phyloP scores from a whole-genome alignment of 2,329 filamentous ascomycete genomes.

The Verticillium nubilum region DNA sequence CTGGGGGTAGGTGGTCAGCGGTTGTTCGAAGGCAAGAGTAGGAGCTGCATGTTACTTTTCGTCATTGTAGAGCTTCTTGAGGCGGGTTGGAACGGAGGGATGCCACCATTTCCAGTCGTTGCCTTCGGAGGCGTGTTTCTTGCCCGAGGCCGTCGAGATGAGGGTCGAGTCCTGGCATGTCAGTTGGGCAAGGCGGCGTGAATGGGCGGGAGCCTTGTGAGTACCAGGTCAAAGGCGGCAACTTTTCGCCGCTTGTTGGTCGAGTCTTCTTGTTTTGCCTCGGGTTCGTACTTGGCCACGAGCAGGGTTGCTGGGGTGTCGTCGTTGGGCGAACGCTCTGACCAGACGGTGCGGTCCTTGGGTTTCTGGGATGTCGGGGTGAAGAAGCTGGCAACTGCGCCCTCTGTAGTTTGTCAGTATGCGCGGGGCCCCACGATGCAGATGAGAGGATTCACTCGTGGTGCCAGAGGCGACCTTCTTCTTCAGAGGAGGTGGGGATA shows the following conservation, averaged over 20 bases:
- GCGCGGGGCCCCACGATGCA: neutral
- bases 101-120: constrained; percentile 97
- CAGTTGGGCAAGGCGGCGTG: neutral
- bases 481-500: constrained; percentile 50
- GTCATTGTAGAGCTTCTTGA: constrained; percentile 60
- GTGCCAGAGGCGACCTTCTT: constrained; percentile 46
- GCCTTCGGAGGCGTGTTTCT: constrained; percentile 64
- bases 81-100: constrained; percentile 55
- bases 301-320: constrained; percentile 56
- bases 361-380: constrained; percentile 80
- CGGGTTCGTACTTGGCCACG: constrained; percentile 63
- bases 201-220: constrained; percentile 7
- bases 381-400: constrained; percentile 78
- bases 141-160: constrained; percentile 74
- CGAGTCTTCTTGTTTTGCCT: constrained; percentile 22
- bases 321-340: constrained; percentile 51
- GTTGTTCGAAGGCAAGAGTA: neutral
- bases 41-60: constrained; percentile 49
- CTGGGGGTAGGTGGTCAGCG: constrained; percentile 30
- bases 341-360: constrained; percentile 69
- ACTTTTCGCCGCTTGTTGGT: constrained; percentile 47
- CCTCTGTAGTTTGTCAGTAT: constrained; percentile 39
- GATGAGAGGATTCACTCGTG: constrained; percentile 34
- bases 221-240: constrained; percentile 65
- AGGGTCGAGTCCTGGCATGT: constrained; percentile 72